Evolutionary conservation across 129 eudicot species (phyloP), one percentile per base, ranked within the genome.

Genomic region (Ambrosia artemisiifolia): DNA sequence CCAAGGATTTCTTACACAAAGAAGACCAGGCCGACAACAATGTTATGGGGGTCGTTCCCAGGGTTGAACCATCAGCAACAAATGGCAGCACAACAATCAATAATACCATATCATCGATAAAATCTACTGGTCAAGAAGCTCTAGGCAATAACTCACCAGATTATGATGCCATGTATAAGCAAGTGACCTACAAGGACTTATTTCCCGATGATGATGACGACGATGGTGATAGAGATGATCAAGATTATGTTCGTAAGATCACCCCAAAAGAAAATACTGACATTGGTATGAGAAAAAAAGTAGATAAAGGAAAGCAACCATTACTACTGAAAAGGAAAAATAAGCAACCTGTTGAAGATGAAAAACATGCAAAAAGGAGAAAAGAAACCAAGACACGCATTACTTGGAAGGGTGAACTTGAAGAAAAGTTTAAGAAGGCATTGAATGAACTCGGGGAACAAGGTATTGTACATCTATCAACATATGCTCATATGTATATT

Each of bases 261-360:
- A 1, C 59, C 11, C 1, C n/a, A 46, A 35, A 73, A 43, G 69
- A 62, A 5, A 44, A 47, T 9, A 43, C 40, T 42, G 32, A 53
- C 24, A 9, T 6, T 65, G 46, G 59, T 55, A 43, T 38, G 2
- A 11, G 8, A n/a, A 18, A 8, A 12, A 54, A 54, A 2, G 62
- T 10, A 54, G 59, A 75, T 42, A 54, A 67, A 75, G 67, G 79
- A 65, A 75, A 75, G 38, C 33, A 67, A 56, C 38, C 67, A 32
- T 6, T 9, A 3, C 6, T 6, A 18, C 60, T 11, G n/a, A 48
- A 30, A 59, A 48, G 67, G 40, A 59, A 13, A 28, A 7, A 59
- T 30, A 16, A 59, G 0, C 56, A 42, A 24, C 43, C 3, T 6
- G 38, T 16, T 43, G 68, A 66, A 14, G 68, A 76, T 56, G 61